Evolutionary conservation across 495 filamentous ascomycete species (phyloP).

Genomic region (Cercophora samala): DNA sequence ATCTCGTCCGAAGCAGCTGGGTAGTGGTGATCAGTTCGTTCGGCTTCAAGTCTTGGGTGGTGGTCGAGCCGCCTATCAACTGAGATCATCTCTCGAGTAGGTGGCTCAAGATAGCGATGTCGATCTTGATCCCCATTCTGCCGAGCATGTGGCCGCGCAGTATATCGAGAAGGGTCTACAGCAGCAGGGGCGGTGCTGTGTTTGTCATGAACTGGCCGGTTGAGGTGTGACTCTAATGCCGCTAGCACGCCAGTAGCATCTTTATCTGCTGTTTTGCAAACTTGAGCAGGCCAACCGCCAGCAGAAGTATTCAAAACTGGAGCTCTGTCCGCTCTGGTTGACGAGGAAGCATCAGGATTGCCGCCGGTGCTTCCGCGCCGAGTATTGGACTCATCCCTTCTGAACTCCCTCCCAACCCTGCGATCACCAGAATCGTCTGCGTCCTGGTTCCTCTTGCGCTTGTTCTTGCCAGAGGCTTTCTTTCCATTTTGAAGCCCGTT

Average conservation of each 20-base stretch:
- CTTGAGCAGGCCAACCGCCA: neutral
- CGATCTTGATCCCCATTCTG: neutral
- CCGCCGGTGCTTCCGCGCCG: constrained; percentile 30
- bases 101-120: neutral
- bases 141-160: neutral
- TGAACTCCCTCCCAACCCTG: constrained; percentile 27
- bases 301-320: neutral
- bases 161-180: neutral
- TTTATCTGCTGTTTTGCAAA: neutral
- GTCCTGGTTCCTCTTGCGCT: constrained; percentile 15
- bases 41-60: neutral
- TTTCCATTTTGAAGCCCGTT: constrained; percentile 7
- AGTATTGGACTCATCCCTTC: constrained; percentile 30
- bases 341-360: neutral
- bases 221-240: constrained; percentile 27
- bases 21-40: neutral
- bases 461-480: constrained; percentile 12
- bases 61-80: neutral
- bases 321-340: neutral
- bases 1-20: constrained; percentile 13
- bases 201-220: neutral
- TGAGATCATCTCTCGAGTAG: neutral
- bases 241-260: constrained; percentile 20
- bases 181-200: neutral
- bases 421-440: constrained; percentile 1